Conservation (phyloP, 306 rosid genomes). For the Sophora flavescens region DNA sequence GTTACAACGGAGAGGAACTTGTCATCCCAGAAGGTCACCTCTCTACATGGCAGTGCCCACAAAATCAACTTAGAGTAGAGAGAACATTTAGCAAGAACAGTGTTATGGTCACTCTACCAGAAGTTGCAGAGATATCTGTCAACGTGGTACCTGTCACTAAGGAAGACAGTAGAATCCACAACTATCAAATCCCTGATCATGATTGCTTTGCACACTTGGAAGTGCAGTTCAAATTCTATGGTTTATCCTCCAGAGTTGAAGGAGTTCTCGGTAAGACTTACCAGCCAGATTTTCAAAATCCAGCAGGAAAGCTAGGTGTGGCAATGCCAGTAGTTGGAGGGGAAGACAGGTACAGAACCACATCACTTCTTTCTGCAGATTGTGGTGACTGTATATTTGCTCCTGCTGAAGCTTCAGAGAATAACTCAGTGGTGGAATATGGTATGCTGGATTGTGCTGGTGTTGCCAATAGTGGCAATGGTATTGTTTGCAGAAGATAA, state of each 20-base stretch:
- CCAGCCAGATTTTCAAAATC: constrained; percentile 76
- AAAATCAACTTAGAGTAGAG: constrained; percentile 57
- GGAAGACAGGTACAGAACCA: constrained; percentile 73
- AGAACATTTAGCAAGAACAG: constrained; percentile 77
- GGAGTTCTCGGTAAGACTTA: constrained; percentile 92
- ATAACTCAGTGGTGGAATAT: constrained; percentile 39
- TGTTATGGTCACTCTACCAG: constrained; percentile 54
- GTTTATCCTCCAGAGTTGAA: constrained; percentile 72
- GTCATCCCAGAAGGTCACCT: constrained; percentile 60
- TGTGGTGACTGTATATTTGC: constrained; percentile 67
- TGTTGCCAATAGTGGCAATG: constrained; percentile 68
- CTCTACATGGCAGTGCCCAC: constrained; percentile 59
- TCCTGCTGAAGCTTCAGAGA: constrained; percentile 32
- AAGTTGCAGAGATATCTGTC: constrained; percentile 65
- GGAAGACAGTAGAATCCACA: constrained; percentile 82
- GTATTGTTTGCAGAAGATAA: constrained; percentile 79
- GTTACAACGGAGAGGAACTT: constrained; percentile 58
- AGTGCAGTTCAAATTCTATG: constrained; percentile 79
- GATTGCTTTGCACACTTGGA: constrained; percentile 89
- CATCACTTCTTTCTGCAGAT: constrained; percentile 72
- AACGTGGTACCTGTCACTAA: constrained; percentile 80
- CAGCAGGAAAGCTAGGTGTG: constrained; percentile 78
- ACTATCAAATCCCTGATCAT: constrained; percentile 70
- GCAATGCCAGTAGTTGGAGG: constrained; percentile 91
- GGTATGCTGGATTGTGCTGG: constrained; percentile 68